Conservation (phyloP, 768 basidiomycete genomes). For the Mycena galericulata region DNA sequence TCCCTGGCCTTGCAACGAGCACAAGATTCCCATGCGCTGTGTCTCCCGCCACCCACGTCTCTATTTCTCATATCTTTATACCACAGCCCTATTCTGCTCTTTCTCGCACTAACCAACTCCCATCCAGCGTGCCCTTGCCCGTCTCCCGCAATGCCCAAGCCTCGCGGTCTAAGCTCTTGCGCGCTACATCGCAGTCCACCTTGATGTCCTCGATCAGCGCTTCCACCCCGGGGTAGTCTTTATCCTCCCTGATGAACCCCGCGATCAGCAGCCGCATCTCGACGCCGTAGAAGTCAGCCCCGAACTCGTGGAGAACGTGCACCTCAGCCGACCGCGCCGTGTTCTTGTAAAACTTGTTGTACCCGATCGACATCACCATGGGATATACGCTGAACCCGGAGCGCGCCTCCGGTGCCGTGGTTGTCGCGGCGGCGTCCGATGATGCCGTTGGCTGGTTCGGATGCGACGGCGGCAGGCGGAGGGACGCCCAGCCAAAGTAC, state of each 20-base stretch:
- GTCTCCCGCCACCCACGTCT: not conserved
- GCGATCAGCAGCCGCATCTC: conserved; percentile 42
- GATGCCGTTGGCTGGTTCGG: conserved; percentile 21
- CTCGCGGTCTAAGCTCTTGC: conserved; percentile 44
- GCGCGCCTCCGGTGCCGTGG: no score
- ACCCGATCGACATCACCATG: conserved; percentile 48
- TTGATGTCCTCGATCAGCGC: conserved; percentile 44
- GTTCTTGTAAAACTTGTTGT: conserved; percentile 43
- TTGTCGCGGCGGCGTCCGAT: not conserved
- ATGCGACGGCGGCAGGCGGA: conserved; percentile 36
- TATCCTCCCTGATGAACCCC: conserved; percentile 40
- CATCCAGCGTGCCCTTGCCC: conserved; percentile 42
- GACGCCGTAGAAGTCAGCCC: conserved; percentile 44
- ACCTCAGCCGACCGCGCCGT: conserved; percentile 42
- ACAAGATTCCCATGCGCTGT: no score
- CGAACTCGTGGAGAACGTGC: conserved; percentile 44
- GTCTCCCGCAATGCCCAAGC: conserved; percentile 42
- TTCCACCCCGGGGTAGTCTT: conserved; percentile 33
- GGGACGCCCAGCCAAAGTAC: conserved; percentile 45
- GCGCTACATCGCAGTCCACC: conserved; percentile 44
- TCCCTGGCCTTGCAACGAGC: no score
- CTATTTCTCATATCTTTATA: not conserved
- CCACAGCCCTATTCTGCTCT: conserved; percentile 1
- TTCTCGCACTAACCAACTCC: conserved; percentile 41
- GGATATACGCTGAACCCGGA: conserved; percentile 39